Base-by-base conservation (phyloP, 495 filamentous ascomycete genomes). In the Sordaria brevicollis region DNA sequence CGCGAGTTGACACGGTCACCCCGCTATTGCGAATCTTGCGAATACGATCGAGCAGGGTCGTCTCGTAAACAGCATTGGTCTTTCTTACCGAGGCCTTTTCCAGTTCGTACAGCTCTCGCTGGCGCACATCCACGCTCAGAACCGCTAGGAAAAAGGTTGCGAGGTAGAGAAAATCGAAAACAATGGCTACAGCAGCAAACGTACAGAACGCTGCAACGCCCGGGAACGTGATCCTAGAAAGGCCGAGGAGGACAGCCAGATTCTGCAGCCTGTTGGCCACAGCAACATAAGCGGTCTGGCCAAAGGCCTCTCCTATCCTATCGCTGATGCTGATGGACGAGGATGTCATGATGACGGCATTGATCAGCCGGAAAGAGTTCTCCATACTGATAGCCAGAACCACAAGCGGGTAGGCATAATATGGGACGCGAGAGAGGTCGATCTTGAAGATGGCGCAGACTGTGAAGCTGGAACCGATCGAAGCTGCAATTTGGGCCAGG, bases 61-160 rank as follows among this genome's bases (percentile, higher is more conserved):
- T 79, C 66, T 80, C 80, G 3, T 73, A 62, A 6, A 71, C 68
- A 7, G 35, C 35, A 31, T 76, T 81, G 35, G 73, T 75, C 25
- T 75, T 71, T n/a, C 74, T 78, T 15, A 80, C 71, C 1, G 81
- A 81, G 7, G 79, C 79, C 69, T 81, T 85, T 25, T 82, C 83
- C 19, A 85, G 74, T 67, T 84, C 83, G 35, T 79, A 79, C 0
- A 93, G 82, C 80, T 92, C 90, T 65, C 88, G 84, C 71, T 91
- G 85, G 4, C 86, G 86, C 25, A 93, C 88, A 70, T 93, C 90
- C 68, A 93, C 87, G 73, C 89, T 92, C 25, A 93, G 82, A 39
- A 93, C 89, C 5, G 89, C 84, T 19, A 91, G 81, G 74, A 93
- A 91, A 78, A 91, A 92, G 4, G 89, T 92, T 17, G 90, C 79